Conservation (phyloP, 305 asterid species). For the Rubia peregrina region DNA sequence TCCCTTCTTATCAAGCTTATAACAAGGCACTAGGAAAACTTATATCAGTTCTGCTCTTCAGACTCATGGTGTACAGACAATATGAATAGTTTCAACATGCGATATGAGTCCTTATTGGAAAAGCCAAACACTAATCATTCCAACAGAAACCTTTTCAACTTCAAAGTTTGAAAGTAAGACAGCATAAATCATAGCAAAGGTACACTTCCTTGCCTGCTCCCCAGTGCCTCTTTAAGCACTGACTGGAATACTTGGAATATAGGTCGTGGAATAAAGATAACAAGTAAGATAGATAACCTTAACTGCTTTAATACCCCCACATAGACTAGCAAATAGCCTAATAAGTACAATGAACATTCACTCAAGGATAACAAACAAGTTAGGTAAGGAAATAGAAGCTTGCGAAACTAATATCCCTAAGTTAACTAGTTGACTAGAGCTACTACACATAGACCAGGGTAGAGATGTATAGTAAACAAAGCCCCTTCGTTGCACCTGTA, state of each 20-base stretch:
- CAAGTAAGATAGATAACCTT: neutral
- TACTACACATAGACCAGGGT: neutral
- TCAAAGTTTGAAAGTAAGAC: neutral
- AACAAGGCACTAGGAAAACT: neutral
- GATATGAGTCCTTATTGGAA: neutral
- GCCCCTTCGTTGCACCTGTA: neutral
- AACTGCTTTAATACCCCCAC: neutral
- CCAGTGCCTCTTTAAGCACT: neutral
- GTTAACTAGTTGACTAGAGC: neutral
- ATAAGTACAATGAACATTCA: neutral
- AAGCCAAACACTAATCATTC: neutral
- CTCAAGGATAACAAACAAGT: neutral
- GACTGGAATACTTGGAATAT: neutral
- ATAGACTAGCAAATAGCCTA: neutral
- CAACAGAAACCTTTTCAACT: neutral
- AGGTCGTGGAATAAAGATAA: neutral
- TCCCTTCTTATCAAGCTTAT: neutral
- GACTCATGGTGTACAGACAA: neutral
- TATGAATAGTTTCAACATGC: neutral
- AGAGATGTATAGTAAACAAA: neutral
- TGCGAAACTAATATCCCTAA: neutral
- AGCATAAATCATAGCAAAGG: neutral
- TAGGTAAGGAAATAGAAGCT: neutral
- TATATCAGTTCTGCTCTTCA: neutral
- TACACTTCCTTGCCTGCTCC: neutral